These are phyloP conservation scores for Corrigiola litoralis DNA, from an alignment of 179 eudicot genomes.

Conservation along the genomic window DNA sequence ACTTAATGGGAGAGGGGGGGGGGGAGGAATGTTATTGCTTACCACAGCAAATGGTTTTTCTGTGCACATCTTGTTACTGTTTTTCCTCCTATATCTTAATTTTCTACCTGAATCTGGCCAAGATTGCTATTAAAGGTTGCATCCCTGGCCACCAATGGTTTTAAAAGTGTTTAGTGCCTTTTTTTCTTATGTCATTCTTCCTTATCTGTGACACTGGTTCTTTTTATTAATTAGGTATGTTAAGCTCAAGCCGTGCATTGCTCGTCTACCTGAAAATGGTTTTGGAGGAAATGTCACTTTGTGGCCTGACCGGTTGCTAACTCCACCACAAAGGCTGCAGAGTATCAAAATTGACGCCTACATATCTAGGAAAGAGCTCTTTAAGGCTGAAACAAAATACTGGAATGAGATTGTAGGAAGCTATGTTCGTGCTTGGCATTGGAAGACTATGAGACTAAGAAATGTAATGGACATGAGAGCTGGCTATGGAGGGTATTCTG, in stretches of 20 bases:
- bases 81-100: neutral
- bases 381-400: conserved; percentile 81
- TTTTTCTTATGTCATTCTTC: neutral
- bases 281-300: conserved; percentile 59
- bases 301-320: conserved; percentile 83
- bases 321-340: conserved; percentile 87
- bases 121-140: neutral
- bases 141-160: neutral
- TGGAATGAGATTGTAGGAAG: conserved; percentile 80
- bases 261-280: conserved; percentile 77
- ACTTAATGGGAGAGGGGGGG: too few species aligned
- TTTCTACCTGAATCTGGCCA: neutral
- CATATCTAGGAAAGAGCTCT: conserved; percentile 86
- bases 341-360: conserved; percentile 81
- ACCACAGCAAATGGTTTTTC: neutral
- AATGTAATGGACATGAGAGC: conserved; percentile 99
- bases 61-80: neutral
- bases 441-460: conserved; percentile 60
- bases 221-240: conserved; percentile 54
- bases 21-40: too few species aligned
- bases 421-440: conserved; percentile 67
- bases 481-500: conserved; percentile 89
- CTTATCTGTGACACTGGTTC: neutral
- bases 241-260: conserved; percentile 72
- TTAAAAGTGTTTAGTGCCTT: too few species aligned